phyloP scores from a whole-genome alignment of 2,329 filamentous ascomycete species.

The Venturia aucupariae region DNA sequence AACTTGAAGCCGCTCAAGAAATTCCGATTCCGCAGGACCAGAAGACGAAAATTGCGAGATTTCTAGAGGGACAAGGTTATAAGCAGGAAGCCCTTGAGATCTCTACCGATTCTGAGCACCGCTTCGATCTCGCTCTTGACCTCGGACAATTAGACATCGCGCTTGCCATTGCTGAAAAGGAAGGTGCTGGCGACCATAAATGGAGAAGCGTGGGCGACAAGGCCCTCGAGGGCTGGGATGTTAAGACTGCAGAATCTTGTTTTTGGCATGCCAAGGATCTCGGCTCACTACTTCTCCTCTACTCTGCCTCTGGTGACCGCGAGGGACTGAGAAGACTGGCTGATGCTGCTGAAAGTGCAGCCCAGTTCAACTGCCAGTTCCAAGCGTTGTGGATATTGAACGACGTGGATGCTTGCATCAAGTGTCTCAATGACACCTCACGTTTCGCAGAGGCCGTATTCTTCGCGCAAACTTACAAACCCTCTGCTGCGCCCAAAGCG shows the following conservation, averaged over 20 bases:
- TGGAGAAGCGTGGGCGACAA: slow-evolving; percentile 97
- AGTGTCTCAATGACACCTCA: slow-evolving; percentile 63
- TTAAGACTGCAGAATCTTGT: slow-evolving; percentile 82
- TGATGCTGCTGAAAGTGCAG: slow-evolving; percentile 62
- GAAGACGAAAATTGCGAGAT: slow-evolving; percentile 95
- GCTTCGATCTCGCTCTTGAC: slow-evolving; percentile 82
- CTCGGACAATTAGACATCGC: slow-evolving; percentile 80
- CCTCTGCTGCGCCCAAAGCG: slow-evolving; percentile 58
- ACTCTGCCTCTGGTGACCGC: slow-evolving; percentile 74
- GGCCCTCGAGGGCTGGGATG: slow-evolving; percentile 76
- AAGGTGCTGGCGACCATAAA: slow-evolving; percentile 78
- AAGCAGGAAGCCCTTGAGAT: slow-evolving; percentile 93
- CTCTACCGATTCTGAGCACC: slow-evolving; percentile 89
- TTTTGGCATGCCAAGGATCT: slow-evolving; percentile 86
- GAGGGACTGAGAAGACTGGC: slow-evolving; percentile 66
- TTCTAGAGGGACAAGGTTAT: slow-evolving; percentile 93
- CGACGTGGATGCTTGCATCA: slow-evolving; percentile 72
- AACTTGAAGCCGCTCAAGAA: slow-evolving; percentile 84
- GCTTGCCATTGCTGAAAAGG: slow-evolving; percentile 69
- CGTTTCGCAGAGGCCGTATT: slow-evolving; percentile 78
- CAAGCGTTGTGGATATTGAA: slow-evolving; percentile 80
- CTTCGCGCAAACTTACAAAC: slow-evolving; percentile 93
- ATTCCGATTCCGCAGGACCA: slow-evolving; percentile 84
- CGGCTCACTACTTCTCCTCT: slow-evolving; percentile 77
- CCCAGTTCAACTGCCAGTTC: slow-evolving; percentile 88